Evolutionary conservation across 805 yeast genomes (phyloP), one percentile per base, ranked within the genome.

Genomic region (Sugiyamaella smithiae): DNA sequence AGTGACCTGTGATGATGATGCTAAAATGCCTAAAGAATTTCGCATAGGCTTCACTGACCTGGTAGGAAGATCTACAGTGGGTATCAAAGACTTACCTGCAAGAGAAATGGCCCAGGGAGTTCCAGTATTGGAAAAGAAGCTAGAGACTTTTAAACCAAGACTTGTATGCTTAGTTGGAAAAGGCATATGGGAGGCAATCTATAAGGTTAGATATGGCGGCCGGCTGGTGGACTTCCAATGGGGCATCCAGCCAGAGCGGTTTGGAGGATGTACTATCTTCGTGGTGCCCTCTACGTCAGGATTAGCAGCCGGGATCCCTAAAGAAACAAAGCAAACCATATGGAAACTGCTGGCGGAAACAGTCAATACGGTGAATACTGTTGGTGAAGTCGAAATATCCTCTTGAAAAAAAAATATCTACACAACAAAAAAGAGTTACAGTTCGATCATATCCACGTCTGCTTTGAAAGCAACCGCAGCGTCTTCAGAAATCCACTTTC

Each of bases 211-310:
- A 36, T 59, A 63, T 4, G 69, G 71, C 17, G 59, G 61, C 33
- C 59, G 65, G 36, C 52, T 65, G 28, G 57, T 63, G 26, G 51
- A 60, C 20, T 83, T 84, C 51, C 37, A 56, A 28, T 85, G 83
- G 80, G 93, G 91, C 0, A 46, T 59, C 37, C 76, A 68, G 57
- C 51, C 61, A 36, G 52, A 49, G 7, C 26, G 8, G 22, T 56
- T 67, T 51, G 68, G 61, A 61, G 43, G 54, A 40, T 22, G 50
- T 23, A 54, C 64, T n/a, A 61, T 79, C 0, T 81, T 73, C 62
- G 88, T 85, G 4, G 73, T 84, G 23, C 89, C 90, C 2, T 81
- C 81, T 40, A 84, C 90, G 0, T 82, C 88, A 4, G 91, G 91
- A 1, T 64, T 85, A 5, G 90, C 82, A 6, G 70, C 72, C 6